phyloP scores from a whole-genome alignment of 352 stramenopile species.

The Phytophthora sp. region DNA sequence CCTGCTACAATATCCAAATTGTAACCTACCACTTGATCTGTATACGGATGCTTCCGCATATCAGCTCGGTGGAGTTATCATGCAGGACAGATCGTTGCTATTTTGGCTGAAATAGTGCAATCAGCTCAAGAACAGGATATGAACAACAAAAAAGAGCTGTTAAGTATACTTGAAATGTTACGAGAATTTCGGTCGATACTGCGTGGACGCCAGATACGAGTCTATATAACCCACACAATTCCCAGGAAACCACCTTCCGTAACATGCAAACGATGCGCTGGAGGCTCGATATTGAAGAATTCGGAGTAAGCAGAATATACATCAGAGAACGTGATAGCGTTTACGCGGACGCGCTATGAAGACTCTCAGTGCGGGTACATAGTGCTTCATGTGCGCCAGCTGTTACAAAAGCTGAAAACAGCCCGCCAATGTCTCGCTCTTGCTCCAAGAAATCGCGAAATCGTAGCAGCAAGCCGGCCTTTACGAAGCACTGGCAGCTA shows the following conservation, averaged over 20 bases:
- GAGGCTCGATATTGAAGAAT: conserved; percentile 15
- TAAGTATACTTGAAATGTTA: conserved; percentile 13
- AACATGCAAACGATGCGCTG: conserved; percentile 1
- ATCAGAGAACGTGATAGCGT: background rate
- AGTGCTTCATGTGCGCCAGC: background rate
- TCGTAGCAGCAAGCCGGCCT: conserved; percentile 4
- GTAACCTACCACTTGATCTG: background rate
- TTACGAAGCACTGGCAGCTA: background rate
- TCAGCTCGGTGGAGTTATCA: conserved; percentile 6
- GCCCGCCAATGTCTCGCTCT: background rate
- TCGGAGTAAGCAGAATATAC: background rate
- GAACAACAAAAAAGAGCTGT: conserved; percentile 11
- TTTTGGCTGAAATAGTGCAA: conserved; percentile 6
- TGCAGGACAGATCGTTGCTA: background rate
- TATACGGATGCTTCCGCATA: conserved; percentile 8
- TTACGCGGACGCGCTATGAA: background rate
- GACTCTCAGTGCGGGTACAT: background rate
- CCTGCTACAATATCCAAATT: conserved; percentile 3
- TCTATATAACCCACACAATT: conserved; percentile 14
- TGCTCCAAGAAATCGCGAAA: conserved; percentile 16
- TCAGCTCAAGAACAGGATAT: too few relatives aligned
- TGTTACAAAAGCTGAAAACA: background rate
- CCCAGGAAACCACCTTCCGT: background rate
- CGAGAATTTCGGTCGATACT: conserved; percentile 10
- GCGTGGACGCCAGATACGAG: background rate